Conservation (phyloP, 148 eudicot genomes). For the Rhododendron kiyosumense region DNA sequence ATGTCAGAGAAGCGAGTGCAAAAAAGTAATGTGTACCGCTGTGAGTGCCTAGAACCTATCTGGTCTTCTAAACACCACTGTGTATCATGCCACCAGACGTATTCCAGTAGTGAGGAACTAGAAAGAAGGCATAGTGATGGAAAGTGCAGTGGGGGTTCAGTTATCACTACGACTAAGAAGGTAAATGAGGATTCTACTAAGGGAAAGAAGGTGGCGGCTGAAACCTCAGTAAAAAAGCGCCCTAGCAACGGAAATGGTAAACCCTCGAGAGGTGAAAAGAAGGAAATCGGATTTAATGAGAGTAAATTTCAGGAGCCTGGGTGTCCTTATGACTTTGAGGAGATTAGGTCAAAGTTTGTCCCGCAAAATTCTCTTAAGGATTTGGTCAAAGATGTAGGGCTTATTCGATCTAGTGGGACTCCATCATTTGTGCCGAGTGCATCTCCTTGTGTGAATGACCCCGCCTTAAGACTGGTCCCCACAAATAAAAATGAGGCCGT, state of each 20-base stretch:
- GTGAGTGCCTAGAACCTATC: slow-evolving; percentile 47
- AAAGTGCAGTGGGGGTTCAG: slow-evolving; percentile 17
- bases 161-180: slow-evolving; percentile 14
- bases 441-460: slow-evolving; percentile 25
- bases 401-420: slow-evolving; percentile 30
- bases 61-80: slow-evolving; percentile 45
- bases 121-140: slow-evolving; percentile 23
- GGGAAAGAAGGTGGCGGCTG: slow-evolving; percentile 21
- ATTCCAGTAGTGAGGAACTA: slow-evolving; percentile 22
- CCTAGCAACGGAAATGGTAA: slow-evolving; percentile 9
- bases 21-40: slow-evolving; percentile 23
- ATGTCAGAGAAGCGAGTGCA: slow-evolving; percentile 13
- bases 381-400: slow-evolving; percentile 35
- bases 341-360: slow-evolving; percentile 32
- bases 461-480: slow-evolving; percentile 22
- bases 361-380: slow-evolving; percentile 32
- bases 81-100: slow-evolving; percentile 33
- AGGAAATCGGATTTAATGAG: slow-evolving; percentile 5
- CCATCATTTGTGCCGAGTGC: slow-evolving; percentile 27
- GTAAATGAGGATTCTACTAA: slow-evolving; percentile 19
- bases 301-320: slow-evolving; percentile 14
- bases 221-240: slow-evolving; percentile 13
- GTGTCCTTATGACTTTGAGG: slow-evolving; percentile 38
- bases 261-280: slow-evolving; percentile 16
- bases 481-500: slow-evolving; percentile 6